Percentiles rank a stretch among this genome's conserved stretches.
phyloP scores from a whole-genome alignment of 768 basidiomycete genomes.

The Termitomyces sp. region DNA sequence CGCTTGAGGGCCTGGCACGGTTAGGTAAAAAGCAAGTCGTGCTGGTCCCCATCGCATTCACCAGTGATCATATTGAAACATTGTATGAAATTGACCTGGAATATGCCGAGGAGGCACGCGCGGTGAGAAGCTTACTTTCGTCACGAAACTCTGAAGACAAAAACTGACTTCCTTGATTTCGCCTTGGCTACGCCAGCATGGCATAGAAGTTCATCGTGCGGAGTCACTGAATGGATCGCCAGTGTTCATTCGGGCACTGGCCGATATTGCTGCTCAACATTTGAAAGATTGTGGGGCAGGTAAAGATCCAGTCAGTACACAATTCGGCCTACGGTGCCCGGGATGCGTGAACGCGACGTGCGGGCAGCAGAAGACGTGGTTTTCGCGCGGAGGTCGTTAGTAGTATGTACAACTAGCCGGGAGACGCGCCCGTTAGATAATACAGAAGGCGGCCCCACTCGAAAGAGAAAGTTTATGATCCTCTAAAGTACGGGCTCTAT shows the following conservation, averaged over 20 bases:
- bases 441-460: conserved; percentile 1
- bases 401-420: conserved; percentile 6
- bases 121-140: conserved; percentile 47
- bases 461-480: neutral
- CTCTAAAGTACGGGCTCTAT: neutral
- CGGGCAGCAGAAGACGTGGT: conserved; percentile 83
- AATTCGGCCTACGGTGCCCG: conserved; percentile 86
- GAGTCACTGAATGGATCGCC: conserved; percentile 94
- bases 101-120: conserved; percentile 83
- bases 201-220: conserved; percentile 84
- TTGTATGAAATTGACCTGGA: conserved; percentile 95
- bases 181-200: conserved; percentile 51
- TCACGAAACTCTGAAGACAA: conserved; percentile 7
- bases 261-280: conserved; percentile 84
- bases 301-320: conserved; percentile 63
- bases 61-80: conserved; percentile 98
- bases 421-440: neutral
- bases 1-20: conserved; percentile 80
- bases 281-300: conserved; percentile 57
- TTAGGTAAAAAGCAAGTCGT: conserved; percentile 73
- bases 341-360: conserved; percentile 91
- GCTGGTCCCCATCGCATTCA: conserved; percentile 95
- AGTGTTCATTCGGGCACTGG: conserved; percentile 90
- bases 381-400: conserved; percentile 67
- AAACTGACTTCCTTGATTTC: conserved; percentile 3